Conservation (phyloP, 331 rosid genomes). For the Pyracantha coccinea region DNA sequence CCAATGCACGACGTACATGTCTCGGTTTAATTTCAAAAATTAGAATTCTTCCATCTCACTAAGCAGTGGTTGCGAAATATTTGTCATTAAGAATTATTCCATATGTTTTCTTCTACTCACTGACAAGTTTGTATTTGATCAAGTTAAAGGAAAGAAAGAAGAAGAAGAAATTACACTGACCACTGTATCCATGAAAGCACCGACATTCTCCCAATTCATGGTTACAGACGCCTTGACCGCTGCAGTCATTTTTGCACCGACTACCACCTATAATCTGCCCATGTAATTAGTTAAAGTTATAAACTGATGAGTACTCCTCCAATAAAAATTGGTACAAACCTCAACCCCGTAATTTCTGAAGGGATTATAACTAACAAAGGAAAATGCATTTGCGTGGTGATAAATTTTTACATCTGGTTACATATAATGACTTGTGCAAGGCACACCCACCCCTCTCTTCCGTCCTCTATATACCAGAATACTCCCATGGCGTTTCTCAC, state of each 20-base stretch:
- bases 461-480: neutral
- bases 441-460: neutral
- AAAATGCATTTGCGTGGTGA: too few relatives aligned
- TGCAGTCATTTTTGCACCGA: slow-evolving; percentile 70
- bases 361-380: too few relatives aligned
- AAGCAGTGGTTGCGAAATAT: neutral
- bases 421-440: neutral
- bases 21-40: too few relatives aligned
- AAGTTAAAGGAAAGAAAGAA: neutral
- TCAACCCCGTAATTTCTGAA: too few relatives aligned
- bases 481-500: neutral
- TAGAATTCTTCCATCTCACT: too few relatives aligned
- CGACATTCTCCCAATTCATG: slow-evolving; percentile 76
- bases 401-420: neutral
- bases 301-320: neutral
- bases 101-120: neutral
- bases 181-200: slow-evolving; percentile 84
- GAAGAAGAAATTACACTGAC: slow-evolving; percentile 33
- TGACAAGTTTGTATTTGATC: neutral
- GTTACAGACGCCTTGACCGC: slow-evolving; percentile 78
- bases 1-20: too few relatives aligned
- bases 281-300: neutral
- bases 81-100: neutral
- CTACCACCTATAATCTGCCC: slow-evolving; percentile 67
- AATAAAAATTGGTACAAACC: neutral